Evolutionary conservation across 352 stramenopile species (phyloP).

Genomic region (Pythium utonaiense): DNA sequence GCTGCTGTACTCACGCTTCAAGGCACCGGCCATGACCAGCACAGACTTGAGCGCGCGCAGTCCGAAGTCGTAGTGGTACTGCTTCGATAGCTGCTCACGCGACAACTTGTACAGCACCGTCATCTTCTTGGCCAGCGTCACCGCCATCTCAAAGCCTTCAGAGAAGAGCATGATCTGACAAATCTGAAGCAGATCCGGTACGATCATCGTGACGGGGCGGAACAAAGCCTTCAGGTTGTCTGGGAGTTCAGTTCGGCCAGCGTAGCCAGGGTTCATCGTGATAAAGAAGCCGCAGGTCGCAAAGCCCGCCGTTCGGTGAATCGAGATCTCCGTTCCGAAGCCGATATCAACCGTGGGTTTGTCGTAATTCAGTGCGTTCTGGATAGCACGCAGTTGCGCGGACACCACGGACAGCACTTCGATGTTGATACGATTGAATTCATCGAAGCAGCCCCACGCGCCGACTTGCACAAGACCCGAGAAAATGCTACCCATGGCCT

Average conservation of each 20-base stretch:
- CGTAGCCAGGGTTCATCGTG: slow-evolving; percentile 94
- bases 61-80: slow-evolving; percentile 96
- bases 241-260: slow-evolving; percentile 87
- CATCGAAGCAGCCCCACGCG: slow-evolving; percentile 84
- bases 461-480: slow-evolving; percentile 87
- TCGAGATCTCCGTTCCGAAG: slow-evolving; percentile 88
- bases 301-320: slow-evolving; percentile 90
- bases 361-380: slow-evolving; percentile 92
- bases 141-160: slow-evolving; percentile 90
- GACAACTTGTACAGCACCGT: slow-evolving; percentile 95
- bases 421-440: slow-evolving; percentile 89
- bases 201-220: slow-evolving; percentile 92
- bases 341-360: slow-evolving; percentile 90
- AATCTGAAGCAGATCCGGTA: slow-evolving; percentile 90
- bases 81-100: slow-evolving; percentile 93
- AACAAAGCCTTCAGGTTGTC: slow-evolving; percentile 94
- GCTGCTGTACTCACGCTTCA: slow-evolving; percentile 92
- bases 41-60: slow-evolving; percentile 92
- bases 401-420: slow-evolving; percentile 86
- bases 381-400: slow-evolving; percentile 87
- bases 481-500: slow-evolving; percentile 90
- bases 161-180: slow-evolving; percentile 95
- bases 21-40: slow-evolving; percentile 90
- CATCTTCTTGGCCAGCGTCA: slow-evolving; percentile 91
- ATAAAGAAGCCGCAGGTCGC: slow-evolving; percentile 94